Conservation (phyloP, 139 green algal genomes). For the Haematococcus sp. region DNA sequence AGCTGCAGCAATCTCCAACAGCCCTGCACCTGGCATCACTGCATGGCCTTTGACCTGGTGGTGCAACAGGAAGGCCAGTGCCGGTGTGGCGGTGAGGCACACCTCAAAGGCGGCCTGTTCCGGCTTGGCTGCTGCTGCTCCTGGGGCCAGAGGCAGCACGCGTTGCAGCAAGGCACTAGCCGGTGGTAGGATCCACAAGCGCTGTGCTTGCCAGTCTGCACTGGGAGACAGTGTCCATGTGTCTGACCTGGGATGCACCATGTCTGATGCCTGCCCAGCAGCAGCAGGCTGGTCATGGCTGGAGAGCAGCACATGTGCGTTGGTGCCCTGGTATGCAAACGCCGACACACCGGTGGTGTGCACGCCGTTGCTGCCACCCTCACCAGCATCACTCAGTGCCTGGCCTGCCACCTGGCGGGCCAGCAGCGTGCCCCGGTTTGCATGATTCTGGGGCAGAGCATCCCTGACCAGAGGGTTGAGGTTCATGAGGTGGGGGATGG, state of each 20-base stretch:
- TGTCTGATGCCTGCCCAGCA: background rate
- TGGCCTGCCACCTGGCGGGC: background rate
- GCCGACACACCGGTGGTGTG: slow-evolving; percentile 59
- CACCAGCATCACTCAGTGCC: too few relatives aligned
- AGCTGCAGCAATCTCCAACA: slow-evolving; percentile 57
- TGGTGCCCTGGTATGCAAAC: slow-evolving; percentile 86
- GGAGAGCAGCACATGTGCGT: slow-evolving; percentile 64
- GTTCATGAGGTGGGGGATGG: slow-evolving; percentile 48
- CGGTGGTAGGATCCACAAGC: slow-evolving; percentile 42
- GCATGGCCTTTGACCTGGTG: slow-evolving; percentile 45
- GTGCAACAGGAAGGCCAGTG: slow-evolving; percentile 52
- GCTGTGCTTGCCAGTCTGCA: slow-evolving; percentile 32
- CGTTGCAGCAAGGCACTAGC: slow-evolving; percentile 7
- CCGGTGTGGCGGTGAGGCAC: background rate
- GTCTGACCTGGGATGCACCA: background rate
- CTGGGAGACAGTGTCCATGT: background rate
- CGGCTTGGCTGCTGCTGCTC: background rate
- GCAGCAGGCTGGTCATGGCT: background rate
- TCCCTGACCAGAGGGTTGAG: background rate
- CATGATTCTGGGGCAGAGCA: background rate
- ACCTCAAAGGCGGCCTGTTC: background rate
- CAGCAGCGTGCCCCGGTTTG: background rate
- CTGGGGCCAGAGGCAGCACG: background rate
- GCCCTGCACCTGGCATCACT: slow-evolving; percentile 62
- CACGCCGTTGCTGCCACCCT: background rate